Evolutionary conservation across 129 eudicot species (phyloP).

Genomic region (Escallonia herrerae): DNA sequence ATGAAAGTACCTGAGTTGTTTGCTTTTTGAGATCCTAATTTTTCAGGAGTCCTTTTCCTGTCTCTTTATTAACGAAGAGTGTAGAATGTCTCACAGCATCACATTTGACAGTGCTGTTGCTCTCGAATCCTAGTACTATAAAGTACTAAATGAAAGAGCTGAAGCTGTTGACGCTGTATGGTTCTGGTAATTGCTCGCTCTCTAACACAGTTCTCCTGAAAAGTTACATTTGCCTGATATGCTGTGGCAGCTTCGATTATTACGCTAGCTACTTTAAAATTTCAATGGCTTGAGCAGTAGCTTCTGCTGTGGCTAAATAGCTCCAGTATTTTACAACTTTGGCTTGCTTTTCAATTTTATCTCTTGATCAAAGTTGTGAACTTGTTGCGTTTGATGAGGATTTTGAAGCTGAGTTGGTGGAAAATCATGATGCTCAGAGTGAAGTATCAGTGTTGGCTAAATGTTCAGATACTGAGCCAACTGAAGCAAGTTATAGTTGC

Average conservation of each 20-base stretch:
- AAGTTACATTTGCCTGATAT: too few species aligned
- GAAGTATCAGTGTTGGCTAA: constrained; percentile 72
- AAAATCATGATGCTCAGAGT: constrained; percentile 74
- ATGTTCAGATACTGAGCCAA: constrained; percentile 79
- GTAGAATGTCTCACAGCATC: constrained; percentile 82
- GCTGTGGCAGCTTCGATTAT: too few species aligned
- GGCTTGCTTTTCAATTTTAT: neutral
- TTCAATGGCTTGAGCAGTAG: too few species aligned
- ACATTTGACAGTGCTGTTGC: constrained; percentile 91
- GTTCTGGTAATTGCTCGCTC: too few species aligned
- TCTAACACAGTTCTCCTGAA: too few species aligned
- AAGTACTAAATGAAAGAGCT: constrained; percentile 80
- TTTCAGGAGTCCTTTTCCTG: too few species aligned
- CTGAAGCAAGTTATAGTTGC: constrained; percentile 52
- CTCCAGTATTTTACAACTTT: too few species aligned
- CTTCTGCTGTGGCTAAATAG: too few species aligned
- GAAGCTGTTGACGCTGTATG: constrained; percentile 76
- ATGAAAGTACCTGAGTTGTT: too few species aligned
- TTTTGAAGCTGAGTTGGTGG: constrained; percentile 90
- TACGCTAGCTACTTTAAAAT: too few species aligned
- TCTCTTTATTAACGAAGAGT: too few species aligned
- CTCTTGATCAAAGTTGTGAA: neutral
- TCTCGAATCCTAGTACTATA: constrained; percentile 54
- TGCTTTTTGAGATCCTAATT: too few species aligned
- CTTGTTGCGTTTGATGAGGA: constrained; percentile 99